Evolutionary conservation across 2,329 filamentous ascomycete species (phyloP), one percentile per base, ranked within the genome.

Genomic region (Penicillium sp.): DNA sequence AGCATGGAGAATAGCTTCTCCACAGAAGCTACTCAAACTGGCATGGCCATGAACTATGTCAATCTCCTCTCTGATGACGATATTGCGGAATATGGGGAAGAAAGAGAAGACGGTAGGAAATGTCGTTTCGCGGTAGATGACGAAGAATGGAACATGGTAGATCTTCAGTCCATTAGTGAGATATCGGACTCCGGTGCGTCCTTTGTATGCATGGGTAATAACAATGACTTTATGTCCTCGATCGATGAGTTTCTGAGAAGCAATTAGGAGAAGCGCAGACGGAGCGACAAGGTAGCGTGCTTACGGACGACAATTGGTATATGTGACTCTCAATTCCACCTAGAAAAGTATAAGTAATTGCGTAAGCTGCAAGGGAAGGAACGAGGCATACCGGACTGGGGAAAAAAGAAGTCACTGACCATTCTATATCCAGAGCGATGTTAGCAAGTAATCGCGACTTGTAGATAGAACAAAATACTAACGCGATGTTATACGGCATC

Each of bases 381-480:
- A 19, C 31, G 48, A 12, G 23, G 54, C 75, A 53, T 73, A 82
- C 81, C 93, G 52, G 94, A 93, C 71, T 97, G 93, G 15, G 94
- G 94, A 73, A 95, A 99, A 87, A 99, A 99, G 84, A 96, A 97
- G 82, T 99, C 94, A 84, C 93, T 93, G 75, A 97, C 90, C 94
- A 99, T 99, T 59, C 84, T 87, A 65, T 13, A 56, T 13, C 27
- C 10, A 19, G 21, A 58, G 35, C 41, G 42, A 53, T 48, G 49
- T 70, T 62, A 71, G 67, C 75, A 55, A 73, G 63, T 48, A 54
- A 58, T 58, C 35, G 56, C 54, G 50, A 47, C 46, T 27, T 37
- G 27, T 43, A n/a, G 23, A 48, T 46, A n/a, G 51, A 25, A 46
- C 60, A 21, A 21, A 50, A 40, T 13, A 75, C 84, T 68, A 75